These are phyloP conservation scores for Penicillium sumatraense DNA, from an alignment of 2,329 filamentous ascomycete genomes.

Conservation along the genomic window DNA sequence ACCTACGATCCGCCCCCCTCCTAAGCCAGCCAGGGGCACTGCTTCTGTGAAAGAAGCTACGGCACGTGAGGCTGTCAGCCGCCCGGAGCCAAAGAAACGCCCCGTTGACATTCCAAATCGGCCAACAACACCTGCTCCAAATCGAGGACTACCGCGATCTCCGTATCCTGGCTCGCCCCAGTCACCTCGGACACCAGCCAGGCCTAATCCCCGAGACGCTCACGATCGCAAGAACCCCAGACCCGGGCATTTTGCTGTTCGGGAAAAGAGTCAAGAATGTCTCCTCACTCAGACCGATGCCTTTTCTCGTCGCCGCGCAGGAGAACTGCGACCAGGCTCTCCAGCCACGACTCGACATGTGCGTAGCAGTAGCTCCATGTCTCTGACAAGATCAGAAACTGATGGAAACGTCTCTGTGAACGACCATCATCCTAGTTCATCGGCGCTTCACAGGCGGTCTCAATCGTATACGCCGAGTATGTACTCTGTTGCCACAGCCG, in stretches of 20 bases:
- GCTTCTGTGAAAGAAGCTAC: constrained; percentile 21
- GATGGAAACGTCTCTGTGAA: constrained; percentile 40
- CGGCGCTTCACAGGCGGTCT: constrained; percentile 36
- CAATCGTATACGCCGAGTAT: constrained; percentile 50
- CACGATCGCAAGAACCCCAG: constrained; percentile 23
- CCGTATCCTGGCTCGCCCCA: constrained; percentile 30
- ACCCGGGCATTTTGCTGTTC: constrained; percentile 40
- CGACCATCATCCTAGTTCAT: constrained; percentile 35
- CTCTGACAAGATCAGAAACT: constrained; percentile 47
- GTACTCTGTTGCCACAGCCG: constrained; percentile 50
- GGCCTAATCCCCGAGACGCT: constrained; percentile 20
- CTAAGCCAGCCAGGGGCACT: constrained; percentile 25
- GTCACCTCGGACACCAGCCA: constrained; percentile 27
- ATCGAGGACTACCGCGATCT: constrained; percentile 34
- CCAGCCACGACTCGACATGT: constrained; percentile 45
- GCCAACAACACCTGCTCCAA: constrained; percentile 30
- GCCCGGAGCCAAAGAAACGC: constrained; percentile 14
- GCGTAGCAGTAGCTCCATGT: constrained; percentile 49
- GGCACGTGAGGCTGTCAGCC: constrained; percentile 11
- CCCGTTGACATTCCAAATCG: constrained; percentile 15
- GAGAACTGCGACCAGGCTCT: constrained; percentile 43
- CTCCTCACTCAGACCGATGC: constrained; percentile 48
- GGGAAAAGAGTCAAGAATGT: constrained; percentile 45
- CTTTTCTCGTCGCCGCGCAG: constrained; percentile 41
- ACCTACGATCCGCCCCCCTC: constrained; percentile 6